These are phyloP conservation scores for Rubus idaeus DNA, from an alignment of 306 rosid genomes.

Conservation along the genomic window DNA sequence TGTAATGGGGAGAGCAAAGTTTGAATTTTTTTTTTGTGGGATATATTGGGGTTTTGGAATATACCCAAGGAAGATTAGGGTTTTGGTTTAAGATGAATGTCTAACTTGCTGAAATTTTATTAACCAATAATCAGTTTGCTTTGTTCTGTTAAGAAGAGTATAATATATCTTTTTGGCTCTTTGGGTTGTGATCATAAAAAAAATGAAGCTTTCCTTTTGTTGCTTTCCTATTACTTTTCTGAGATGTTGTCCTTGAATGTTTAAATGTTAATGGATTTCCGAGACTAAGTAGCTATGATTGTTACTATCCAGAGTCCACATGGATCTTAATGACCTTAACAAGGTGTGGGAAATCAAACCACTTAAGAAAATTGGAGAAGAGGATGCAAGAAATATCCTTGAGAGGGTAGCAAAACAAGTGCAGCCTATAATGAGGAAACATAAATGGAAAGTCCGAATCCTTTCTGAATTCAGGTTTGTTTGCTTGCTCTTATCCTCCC, in stretches of 20 bases:
- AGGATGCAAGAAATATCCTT: conserved; percentile 49
- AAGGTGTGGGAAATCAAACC: conserved; percentile 66
- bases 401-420: conserved; percentile 52
- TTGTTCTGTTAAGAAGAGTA: neutral
- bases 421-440: conserved; percentile 57
- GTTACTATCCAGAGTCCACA: conserved; percentile 8
- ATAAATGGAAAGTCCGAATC: conserved; percentile 51
- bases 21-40: neutral
- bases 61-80: neutral
- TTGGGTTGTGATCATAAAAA: neutral
- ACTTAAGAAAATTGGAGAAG: conserved; percentile 50
- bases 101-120: neutral
- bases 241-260: neutral
- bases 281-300: neutral
- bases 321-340: conserved; percentile 62
- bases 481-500: neutral
- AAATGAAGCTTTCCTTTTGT: neutral
- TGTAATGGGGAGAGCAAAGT: neutral
- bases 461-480: conserved; percentile 59
- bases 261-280: too few species aligned
- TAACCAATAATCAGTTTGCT: neutral
- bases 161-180: neutral
- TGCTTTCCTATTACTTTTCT: neutral
- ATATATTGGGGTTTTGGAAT: neutral
- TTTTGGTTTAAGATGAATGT: neutral